phyloP scores from a whole-genome alignment of 108 stramenopile genomes.

The Fragilaria radians region DNA sequence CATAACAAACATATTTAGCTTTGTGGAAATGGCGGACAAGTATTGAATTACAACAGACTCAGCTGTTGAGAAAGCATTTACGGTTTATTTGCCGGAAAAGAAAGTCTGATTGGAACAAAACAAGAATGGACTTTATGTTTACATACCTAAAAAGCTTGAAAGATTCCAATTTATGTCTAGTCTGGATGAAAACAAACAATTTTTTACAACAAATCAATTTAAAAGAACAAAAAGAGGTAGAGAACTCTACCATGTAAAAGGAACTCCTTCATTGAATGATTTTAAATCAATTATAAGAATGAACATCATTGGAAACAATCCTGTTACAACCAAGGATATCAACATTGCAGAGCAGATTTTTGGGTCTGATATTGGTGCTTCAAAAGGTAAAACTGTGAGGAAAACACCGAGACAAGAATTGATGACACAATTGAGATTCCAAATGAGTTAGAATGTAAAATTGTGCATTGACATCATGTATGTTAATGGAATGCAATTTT shows the following conservation, averaged over 20 bases:
- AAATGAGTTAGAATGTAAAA: background rate
- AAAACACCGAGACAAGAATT: constrained; percentile 3
- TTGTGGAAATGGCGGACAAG: constrained; percentile 4
- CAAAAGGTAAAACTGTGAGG: constrained; percentile 34
- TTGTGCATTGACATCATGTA: background rate
- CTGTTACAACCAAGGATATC: constrained; percentile 27
- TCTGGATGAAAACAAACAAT: background rate
- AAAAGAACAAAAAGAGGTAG: constrained; percentile 10
- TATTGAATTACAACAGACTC: constrained; percentile 12
- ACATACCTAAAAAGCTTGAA: background rate
- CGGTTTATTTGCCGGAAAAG: background rate
- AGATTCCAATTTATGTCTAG: background rate
- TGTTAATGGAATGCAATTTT: background rate
- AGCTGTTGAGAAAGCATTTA: background rate
- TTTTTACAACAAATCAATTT: constrained; percentile 12
- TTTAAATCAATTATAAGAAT: constrained; percentile 14
- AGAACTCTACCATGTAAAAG: constrained; percentile 15
- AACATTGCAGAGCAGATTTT: constrained; percentile 23
- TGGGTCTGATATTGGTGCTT: constrained; percentile 16
- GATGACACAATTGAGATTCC: background rate
- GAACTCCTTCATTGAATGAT: constrained; percentile 14
- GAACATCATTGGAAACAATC: constrained; percentile 29
- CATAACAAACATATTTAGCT: constrained; percentile 26
- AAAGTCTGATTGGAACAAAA: background rate
- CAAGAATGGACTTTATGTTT: background rate